A percentile compares a stretch with the other conserved stretches of the same genome.
Conservation (phyloP, 1,284 basidiomycete species). For the Apiotrichum gracile region DNA sequence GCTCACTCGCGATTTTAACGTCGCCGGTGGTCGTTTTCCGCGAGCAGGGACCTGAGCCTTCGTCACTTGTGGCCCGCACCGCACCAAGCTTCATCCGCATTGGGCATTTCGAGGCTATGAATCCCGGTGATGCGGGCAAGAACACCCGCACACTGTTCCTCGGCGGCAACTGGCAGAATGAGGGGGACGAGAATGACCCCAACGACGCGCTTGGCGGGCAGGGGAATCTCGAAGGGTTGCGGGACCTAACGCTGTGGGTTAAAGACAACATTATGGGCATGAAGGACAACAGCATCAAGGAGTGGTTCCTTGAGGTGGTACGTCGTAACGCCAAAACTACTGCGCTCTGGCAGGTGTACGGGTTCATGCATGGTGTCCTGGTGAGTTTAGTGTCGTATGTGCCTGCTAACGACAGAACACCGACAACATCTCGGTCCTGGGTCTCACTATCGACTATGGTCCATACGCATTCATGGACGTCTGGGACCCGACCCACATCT, state of each 20-base stretch:
- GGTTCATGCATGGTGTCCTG: conserved; percentile 81
- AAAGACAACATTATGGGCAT: conserved; percentile 50
- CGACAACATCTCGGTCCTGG: conserved; percentile 82
- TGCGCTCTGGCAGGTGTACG: conserved; percentile 85
- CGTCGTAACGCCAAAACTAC: conserved; percentile 82
- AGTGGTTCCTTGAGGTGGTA: conserved; percentile 69
- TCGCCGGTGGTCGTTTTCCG: conserved; percentile 68
- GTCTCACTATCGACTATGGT: conserved; percentile 88
- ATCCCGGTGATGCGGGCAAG: conserved; percentile 54
- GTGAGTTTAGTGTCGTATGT: neutral
- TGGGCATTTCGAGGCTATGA: conserved; percentile 83
- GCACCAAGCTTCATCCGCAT: conserved; percentile 89
- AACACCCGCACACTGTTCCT: conserved; percentile 55
- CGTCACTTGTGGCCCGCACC: conserved; percentile 74
- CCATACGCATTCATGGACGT: conserved; percentile 96
- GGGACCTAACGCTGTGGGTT: conserved; percentile 69
- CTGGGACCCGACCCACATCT: conserved; percentile 76
- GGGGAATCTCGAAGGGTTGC: conserved; percentile 66
- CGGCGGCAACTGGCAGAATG: conserved; percentile 47
- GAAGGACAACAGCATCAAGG: conserved; percentile 58
- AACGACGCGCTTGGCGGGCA: conserved; percentile 47
- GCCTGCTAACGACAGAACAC: conserved; percentile 56
- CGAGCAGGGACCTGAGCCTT: conserved; percentile 66
- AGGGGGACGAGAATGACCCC: conserved; percentile 28
- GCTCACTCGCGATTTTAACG: conserved; percentile 73